Evolutionary conservation across 2,329 filamentous ascomycete species (phyloP), one percentile per base, ranked within the genome.

Genomic region (Cephalotrichum gorgonifer): DNA sequence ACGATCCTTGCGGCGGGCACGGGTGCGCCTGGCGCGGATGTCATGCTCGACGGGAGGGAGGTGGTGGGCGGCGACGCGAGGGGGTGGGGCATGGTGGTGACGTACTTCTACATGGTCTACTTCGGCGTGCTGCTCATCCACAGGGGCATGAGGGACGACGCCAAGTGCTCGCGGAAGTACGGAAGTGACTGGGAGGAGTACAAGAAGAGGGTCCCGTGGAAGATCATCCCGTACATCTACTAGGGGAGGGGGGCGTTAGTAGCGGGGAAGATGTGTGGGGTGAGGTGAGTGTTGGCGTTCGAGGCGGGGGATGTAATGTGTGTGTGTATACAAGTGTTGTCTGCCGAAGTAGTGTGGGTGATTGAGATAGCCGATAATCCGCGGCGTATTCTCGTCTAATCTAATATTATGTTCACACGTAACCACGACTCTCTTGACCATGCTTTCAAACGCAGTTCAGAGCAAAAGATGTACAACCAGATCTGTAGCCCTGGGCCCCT

Each of bases 41-140:
- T 78, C 51, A 75, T 79, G 64, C 62, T 67, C 6, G 78, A 81
- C 52, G 78, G 79, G 25, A 76, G 78, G 12, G 78, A 83, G 57
- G 75, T 89, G 2, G 73, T 88, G 14, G 83, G 82, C 49, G 86
- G 83, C 31, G 80, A 82, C 25, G 83, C 86, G 28, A 79, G 77
- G 57, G 90, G 88, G 22, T 95, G 86, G 79, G 89, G 85, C 43
- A 89, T 90, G 67, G 71, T 90, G 43, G 79, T 96, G 56, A 95
- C 90, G 0, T 97, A 96, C 71, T 96, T 96, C 63, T 97, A 94
- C 69, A 75, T 96, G 57, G 59, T 95, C 7, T 97, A 96, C 71
- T 96, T 97, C 69, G 89, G 83, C 3, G 70, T 95, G 12, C 69
- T 97, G 53, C 74, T 97, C 11, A 72, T 96, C 48, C 91, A 96